Evolutionary conservation across 495 filamentous ascomycete genomes (phyloP).

Genomic region (Lophiotrema nucula): DNA sequence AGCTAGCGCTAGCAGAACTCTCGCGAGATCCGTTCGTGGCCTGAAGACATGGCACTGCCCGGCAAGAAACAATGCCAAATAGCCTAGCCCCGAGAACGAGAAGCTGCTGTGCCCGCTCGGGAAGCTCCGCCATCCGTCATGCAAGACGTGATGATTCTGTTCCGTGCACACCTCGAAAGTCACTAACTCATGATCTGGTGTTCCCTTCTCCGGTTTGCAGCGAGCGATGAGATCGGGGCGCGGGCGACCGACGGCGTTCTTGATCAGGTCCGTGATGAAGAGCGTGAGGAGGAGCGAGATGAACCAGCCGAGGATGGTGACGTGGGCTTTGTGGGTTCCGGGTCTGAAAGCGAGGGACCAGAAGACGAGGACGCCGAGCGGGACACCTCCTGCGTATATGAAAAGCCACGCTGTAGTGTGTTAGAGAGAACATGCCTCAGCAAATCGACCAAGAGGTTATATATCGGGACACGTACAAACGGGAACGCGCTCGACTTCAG

Average conservation of each 20-base stretch:
- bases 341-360: slow-evolving; percentile 63
- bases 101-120: slow-evolving; percentile 87
- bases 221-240: slow-evolving; percentile 85
- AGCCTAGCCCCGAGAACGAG: slow-evolving; percentile 82
- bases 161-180: slow-evolving; percentile 78
- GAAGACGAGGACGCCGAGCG: slow-evolving; percentile 61
- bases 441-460: background rate
- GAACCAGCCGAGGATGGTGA: slow-evolving; percentile 74
- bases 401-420: slow-evolving; percentile 62
- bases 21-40: slow-evolving; percentile 66
- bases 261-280: slow-evolving; percentile 83
- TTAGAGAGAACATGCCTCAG: background rate
- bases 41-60: slow-evolving; percentile 78
- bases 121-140: slow-evolving; percentile 93
- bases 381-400: slow-evolving; percentile 70
- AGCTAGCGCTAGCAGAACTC: slow-evolving; percentile 55
- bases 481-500: slow-evolving; percentile 79
- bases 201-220: slow-evolving; percentile 68
- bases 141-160: slow-evolving; percentile 68
- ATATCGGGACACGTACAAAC: slow-evolving; percentile 56
- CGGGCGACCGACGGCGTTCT: slow-evolving; percentile 87
- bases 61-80: slow-evolving; percentile 72
- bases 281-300: slow-evolving; percentile 70
- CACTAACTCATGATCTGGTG: slow-evolving; percentile 66
- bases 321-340: slow-evolving; percentile 76